Percentiles rank a stretch among this genome's conserved stretches.
Conservation (phyloP, 345 rosid genomes). For the Kandelia obovata region DNA sequence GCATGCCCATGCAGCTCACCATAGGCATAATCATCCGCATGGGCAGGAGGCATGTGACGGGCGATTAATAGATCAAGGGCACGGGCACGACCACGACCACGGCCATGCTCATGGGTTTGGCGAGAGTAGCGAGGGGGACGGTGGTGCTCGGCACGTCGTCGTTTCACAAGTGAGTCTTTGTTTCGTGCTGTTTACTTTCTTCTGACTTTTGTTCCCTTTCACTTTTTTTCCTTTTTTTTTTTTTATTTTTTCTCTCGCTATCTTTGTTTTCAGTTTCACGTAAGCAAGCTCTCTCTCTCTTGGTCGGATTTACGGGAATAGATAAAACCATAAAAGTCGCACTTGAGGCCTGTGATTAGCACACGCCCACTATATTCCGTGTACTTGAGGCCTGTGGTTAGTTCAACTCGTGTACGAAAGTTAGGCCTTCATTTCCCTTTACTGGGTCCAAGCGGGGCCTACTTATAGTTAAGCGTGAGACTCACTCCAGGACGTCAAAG, state of each 20-base stretch:
- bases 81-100: constrained; percentile 1
- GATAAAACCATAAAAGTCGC: too few relatives aligned
- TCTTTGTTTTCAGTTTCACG: too few relatives aligned
- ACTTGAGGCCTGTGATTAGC: neutral
- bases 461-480: neutral
- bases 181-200: neutral
- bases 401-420: too few relatives aligned
- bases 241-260: too few relatives aligned
- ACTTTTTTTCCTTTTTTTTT: too few relatives aligned
- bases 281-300: too few relatives aligned
- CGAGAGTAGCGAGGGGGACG: constrained; percentile 48
- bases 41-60: constrained; percentile 59
- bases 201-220: too few relatives aligned
- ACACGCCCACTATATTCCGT: neutral
- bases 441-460: neutral
- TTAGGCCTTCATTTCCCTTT: too few relatives aligned
- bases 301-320: too few relatives aligned
- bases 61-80: constrained; percentile 17
- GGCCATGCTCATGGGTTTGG: constrained; percentile 31
- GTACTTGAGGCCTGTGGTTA: neutral
- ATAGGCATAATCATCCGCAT: constrained; percentile 65
- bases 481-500: neutral
- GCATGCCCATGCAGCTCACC: constrained; percentile 84
- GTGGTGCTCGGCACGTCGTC: constrained; percentile 71
- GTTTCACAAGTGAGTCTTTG: constrained; percentile 70